Conservation (phyloP, 129 eudicot species). For the Helichrysum umbraculigerum region DNA sequence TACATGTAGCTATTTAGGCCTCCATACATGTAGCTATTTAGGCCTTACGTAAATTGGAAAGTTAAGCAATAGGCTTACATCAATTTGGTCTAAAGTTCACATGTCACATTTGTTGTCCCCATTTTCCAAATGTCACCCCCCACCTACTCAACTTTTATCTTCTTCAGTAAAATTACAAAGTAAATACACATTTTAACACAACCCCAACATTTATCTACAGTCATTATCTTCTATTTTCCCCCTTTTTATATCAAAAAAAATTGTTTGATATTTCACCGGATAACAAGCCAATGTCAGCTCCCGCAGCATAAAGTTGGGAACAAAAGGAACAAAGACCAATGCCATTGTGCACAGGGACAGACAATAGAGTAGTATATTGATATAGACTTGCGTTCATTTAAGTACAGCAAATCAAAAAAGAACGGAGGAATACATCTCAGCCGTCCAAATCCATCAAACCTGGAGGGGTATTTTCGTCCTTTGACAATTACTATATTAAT, state of each 20-base stretch:
- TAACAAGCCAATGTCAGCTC: conserved; percentile 1
- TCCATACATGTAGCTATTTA: background rate
- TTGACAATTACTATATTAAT: too few species aligned
- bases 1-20: background rate
- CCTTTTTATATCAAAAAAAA: conserved; percentile 9
- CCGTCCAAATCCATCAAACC: too few species aligned
- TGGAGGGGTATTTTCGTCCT: too few species aligned
- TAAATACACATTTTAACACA: background rate
- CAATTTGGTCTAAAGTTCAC: conserved; percentile 31
- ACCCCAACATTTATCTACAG: background rate
- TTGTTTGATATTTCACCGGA: conserved; percentile 4
- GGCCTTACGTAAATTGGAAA: conserved; percentile 14
- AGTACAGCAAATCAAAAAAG: too few species aligned
- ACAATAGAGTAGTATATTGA: conserved; percentile 17
- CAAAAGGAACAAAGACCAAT: conserved; percentile 29
- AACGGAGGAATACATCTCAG: too few species aligned
- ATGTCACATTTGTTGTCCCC: conserved; percentile 28
- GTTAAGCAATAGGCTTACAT: conserved; percentile 29
- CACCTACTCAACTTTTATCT: conserved; percentile 20
- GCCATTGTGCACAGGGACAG: conserved; percentile 14
- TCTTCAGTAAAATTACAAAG: background rate
- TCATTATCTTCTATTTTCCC: background rate
- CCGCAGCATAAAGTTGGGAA: conserved; percentile 17
- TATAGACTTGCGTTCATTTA: too few species aligned
- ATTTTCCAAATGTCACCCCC: conserved; percentile 17